A percentile compares a stretch with the other conserved stretches of the same genome.
phyloP scores from a whole-genome alignment of 2,329 filamentous ascomycete species.

The Colletotrichum graminicola region DNA sequence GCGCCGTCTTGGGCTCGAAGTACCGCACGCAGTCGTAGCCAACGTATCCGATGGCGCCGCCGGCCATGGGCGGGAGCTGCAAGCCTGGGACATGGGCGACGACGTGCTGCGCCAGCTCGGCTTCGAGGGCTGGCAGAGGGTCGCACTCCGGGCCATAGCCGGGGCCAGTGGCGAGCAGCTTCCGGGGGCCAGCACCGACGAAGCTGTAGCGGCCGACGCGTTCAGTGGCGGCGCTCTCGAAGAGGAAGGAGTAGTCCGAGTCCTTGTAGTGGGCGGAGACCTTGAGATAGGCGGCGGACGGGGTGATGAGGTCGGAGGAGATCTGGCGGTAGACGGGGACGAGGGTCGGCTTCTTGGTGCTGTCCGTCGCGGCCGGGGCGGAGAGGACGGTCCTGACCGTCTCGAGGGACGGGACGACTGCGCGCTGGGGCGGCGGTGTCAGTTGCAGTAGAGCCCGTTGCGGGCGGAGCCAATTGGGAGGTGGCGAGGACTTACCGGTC shows the following conservation, averaged over 20 bases:
- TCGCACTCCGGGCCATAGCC: constrained; percentile 88
- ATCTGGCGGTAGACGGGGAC: constrained; percentile 87
- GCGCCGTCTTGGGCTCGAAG: constrained; percentile 96
- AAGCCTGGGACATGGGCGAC: constrained; percentile 88
- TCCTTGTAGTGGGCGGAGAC: constrained; percentile 77
- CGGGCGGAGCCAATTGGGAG: constrained; percentile 25
- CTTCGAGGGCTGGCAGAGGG: constrained; percentile 84
- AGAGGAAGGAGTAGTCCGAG: constrained; percentile 89
- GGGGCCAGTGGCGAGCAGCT: constrained; percentile 87
- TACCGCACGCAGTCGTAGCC: constrained; percentile 98
- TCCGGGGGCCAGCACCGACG: constrained; percentile 83
- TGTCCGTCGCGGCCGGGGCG: constrained; percentile 45
- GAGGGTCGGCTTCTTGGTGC: constrained; percentile 70
- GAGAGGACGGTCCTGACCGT: constrained; percentile 58
- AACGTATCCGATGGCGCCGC: constrained; percentile 95
- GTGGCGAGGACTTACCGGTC: constrained; percentile 30
- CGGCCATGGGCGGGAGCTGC: constrained; percentile 85
- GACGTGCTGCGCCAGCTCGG: constrained; percentile 81
- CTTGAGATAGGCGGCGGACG: constrained; percentile 95
- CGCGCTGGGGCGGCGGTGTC: constrained; percentile 49
- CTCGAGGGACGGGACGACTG: constrained; percentile 60
- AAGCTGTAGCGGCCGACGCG: constrained; percentile 96
- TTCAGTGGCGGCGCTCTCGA: constrained; percentile 95
- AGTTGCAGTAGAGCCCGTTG: not conserved
- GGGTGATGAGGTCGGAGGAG: constrained; percentile 92